Percentiles rank a stretch among this genome's conserved stretches.
Conservation (phyloP, 2,329 filamentous ascomycete species). For the Nectriaceae sp. region DNA sequence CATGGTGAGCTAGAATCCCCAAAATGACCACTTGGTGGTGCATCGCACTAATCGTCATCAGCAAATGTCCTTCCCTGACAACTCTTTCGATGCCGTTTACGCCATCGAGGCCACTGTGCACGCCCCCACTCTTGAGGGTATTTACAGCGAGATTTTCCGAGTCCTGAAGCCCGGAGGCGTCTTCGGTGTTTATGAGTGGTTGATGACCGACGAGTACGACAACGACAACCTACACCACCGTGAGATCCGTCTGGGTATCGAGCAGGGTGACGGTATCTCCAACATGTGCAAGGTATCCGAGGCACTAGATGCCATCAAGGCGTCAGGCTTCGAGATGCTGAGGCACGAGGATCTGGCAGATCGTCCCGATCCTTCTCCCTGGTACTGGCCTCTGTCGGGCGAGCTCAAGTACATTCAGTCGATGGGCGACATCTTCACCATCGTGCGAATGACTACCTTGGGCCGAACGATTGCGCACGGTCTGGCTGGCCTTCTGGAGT, state of each 20-base stretch:
- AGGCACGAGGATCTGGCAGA: slow-evolving; percentile 85
- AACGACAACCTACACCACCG: slow-evolving; percentile 85
- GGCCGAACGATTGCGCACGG: slow-evolving; percentile 76
- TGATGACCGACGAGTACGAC: slow-evolving; percentile 96
- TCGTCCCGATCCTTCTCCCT: slow-evolving; percentile 74
- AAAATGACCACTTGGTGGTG: neutral
- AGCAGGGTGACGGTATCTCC: slow-evolving; percentile 93
- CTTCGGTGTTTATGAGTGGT: slow-evolving; percentile 98
- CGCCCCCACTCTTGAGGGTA: slow-evolving; percentile 84
- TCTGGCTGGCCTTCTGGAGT: slow-evolving; percentile 77
- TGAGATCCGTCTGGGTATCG: slow-evolving; percentile 89
- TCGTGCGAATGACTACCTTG: slow-evolving; percentile 85
- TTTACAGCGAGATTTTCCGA: slow-evolving; percentile 92
- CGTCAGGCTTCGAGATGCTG: slow-evolving; percentile 82
- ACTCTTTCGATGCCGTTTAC: slow-evolving; percentile 92
- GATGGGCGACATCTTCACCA: slow-evolving; percentile 78
- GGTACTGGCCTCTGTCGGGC: slow-evolving; percentile 92
- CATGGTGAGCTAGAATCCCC: slow-evolving; percentile 60
- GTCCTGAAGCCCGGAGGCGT: slow-evolving; percentile 94
- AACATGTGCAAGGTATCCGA: slow-evolving; percentile 93
- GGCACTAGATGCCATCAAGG: slow-evolving; percentile 78
- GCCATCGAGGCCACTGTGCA: slow-evolving; percentile 97
- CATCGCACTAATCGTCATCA: slow-evolving; percentile 29
- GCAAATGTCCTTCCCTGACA: slow-evolving; percentile 94
- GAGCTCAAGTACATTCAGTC: slow-evolving; percentile 81